Evolutionary conservation across 352 stramenopile genomes (phyloP).

Genomic region (Globisporangium okanoganense): DNA sequence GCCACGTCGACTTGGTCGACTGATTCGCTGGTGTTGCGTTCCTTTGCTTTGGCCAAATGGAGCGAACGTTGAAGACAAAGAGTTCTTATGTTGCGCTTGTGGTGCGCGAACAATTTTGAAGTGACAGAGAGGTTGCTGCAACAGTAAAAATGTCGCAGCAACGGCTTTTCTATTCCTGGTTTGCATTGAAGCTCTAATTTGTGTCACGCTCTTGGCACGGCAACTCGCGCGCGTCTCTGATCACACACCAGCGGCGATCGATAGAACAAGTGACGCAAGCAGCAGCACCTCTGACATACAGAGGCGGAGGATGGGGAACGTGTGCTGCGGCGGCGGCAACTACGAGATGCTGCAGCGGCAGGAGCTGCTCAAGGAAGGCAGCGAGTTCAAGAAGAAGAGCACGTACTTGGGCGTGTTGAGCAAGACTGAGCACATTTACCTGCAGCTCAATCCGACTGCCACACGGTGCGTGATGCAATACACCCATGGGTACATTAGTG

Average conservation of each 20-base stretch:
- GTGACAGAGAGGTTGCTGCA: background rate
- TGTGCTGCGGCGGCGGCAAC: slow-evolving; percentile 49
- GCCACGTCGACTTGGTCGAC: background rate
- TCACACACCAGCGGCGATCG: background rate
- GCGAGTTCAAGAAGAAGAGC: slow-evolving; percentile 69
- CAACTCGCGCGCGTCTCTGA: background rate
- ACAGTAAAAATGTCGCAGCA: background rate
- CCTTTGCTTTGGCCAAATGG: background rate
- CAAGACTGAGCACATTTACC: slow-evolving; percentile 47
- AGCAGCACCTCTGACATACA: background rate
- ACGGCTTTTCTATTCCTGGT: slow-evolving; percentile 8
- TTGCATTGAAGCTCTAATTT: background rate
- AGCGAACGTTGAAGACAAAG: slow-evolving; percentile 4
- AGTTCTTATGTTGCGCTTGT: background rate
- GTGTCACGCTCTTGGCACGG: background rate
- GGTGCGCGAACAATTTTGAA: slow-evolving; percentile 1
- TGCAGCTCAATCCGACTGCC: slow-evolving; percentile 50
- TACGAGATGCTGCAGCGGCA: slow-evolving; percentile 60
- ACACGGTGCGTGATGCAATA: slow-evolving; percentile 25
- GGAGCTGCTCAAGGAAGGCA: slow-evolving; percentile 60
- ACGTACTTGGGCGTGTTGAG: slow-evolving; percentile 61
- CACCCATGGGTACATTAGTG: too few relatives aligned
- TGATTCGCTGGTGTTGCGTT: too few relatives aligned
- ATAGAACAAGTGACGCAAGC: background rate
- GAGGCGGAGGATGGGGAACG: slow-evolving; percentile 54